Evolutionary conservation across 1,284 basidiomycete species (phyloP).

Genomic region (Neotropicomus parvogracilis): DNA sequence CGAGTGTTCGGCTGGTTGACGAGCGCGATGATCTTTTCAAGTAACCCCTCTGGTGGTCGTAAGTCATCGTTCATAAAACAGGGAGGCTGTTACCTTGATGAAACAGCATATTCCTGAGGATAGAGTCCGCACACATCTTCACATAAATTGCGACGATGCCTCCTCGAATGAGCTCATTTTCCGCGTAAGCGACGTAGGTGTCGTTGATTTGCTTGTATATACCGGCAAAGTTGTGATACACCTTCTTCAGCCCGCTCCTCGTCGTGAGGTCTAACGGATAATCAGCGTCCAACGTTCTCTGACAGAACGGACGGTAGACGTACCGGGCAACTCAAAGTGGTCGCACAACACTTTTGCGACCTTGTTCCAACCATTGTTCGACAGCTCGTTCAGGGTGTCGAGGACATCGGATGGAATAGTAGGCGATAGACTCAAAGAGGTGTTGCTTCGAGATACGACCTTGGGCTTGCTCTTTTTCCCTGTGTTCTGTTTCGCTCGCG

Average conservation of each 20-base stretch:
- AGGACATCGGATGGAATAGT: slow-evolving; percentile 8
- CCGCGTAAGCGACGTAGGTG: slow-evolving; percentile 36
- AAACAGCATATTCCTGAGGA: slow-evolving; percentile 55
- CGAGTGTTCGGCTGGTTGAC: slow-evolving; percentile 45
- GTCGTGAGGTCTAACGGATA: slow-evolving; percentile 46
- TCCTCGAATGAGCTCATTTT: slow-evolving; percentile 44
- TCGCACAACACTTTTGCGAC: slow-evolving; percentile 48
- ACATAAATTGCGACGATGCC: slow-evolving; percentile 60
- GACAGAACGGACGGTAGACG: slow-evolving; percentile 7
- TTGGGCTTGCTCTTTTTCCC: slow-evolving; percentile 22
- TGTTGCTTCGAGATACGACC: neutral
- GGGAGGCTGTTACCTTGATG: slow-evolving; percentile 42
- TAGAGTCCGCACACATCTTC: slow-evolving; percentile 58
- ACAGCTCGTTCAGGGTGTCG: slow-evolving; percentile 24
- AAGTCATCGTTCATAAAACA: too few relatives aligned
- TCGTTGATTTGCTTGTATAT: slow-evolving; percentile 49
- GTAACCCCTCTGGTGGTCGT: slow-evolving; percentile 48
- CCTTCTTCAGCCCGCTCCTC: slow-evolving; percentile 56
- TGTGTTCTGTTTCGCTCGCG: slow-evolving; percentile 24
- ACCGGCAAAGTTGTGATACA: slow-evolving; percentile 52
- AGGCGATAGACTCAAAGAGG: too few relatives aligned
- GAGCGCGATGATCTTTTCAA: slow-evolving; percentile 52
- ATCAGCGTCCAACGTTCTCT: neutral
- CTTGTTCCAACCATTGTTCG: slow-evolving; percentile 45
- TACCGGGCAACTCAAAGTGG: slow-evolving; percentile 52